These are phyloP conservation scores for Penicillium dipodomyicola DNA, from an alignment of 495 filamentous ascomycete species.

Conservation along the genomic window DNA sequence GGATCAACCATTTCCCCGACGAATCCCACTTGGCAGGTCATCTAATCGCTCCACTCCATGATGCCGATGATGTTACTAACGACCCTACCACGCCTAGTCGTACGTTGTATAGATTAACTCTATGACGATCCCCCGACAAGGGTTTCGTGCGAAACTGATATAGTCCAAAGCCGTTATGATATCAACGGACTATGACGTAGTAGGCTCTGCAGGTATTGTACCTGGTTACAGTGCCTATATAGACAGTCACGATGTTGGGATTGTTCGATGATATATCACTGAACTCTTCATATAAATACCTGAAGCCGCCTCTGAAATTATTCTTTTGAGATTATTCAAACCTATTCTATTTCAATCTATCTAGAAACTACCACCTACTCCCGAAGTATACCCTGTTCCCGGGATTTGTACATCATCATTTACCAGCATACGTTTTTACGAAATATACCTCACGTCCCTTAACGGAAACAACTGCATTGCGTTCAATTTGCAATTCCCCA, in stretches of 20 bases:
- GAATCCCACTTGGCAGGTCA: background rate
- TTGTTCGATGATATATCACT: conserved; percentile 19
- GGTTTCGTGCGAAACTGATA: conserved; percentile 4
- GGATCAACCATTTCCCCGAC: conserved; percentile 17
- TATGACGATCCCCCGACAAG: conserved; percentile 15
- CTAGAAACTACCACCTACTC: background rate
- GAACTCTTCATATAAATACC: conserved; percentile 8
- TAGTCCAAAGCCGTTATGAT: conserved; percentile 13
- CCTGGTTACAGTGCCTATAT: conserved; percentile 17
- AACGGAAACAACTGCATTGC: background rate
- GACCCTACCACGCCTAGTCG: conserved; percentile 5
- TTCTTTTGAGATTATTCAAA: background rate
- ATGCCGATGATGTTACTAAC: conserved; percentile 11
- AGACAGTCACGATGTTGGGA: conserved; percentile 4
- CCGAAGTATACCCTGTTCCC: background rate
- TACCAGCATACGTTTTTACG: background rate
- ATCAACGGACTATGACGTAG: conserved; percentile 29
- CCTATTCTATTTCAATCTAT: background rate
- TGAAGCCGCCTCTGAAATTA: background rate
- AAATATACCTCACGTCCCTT: conserved; percentile 3
- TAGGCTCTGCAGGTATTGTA: conserved; percentile 9
- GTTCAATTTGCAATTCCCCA: background rate
- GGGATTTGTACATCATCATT: conserved; percentile 4
- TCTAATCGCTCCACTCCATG: conserved; percentile 5
- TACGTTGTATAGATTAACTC: conserved; percentile 14